Percentiles rank a stretch among this genome's conserved stretches.
Conservation (phyloP, 2,329 filamentous ascomycete genomes). For the Aureobasidium lini region DNA sequence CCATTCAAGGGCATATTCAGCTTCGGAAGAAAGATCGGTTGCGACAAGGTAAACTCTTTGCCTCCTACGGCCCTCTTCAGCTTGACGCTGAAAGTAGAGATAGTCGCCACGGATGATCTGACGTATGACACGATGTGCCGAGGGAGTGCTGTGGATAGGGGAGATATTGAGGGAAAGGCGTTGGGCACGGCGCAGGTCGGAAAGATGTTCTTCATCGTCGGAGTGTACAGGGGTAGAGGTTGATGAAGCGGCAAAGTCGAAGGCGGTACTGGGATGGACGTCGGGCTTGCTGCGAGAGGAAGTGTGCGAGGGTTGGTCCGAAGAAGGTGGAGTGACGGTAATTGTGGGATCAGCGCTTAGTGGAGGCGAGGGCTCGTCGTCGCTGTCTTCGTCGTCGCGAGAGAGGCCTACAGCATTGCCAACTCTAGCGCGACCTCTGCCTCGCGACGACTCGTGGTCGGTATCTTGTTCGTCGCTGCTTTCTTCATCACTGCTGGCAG, state of each 20-base stretch:
- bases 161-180: slow-evolving; percentile 76
- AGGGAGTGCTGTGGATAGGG: slow-evolving; percentile 65
- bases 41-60: slow-evolving; percentile 91
- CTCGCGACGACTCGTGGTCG: slow-evolving; percentile 16
- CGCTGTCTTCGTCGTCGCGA: slow-evolving; percentile 13
- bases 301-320: slow-evolving; percentile 1
- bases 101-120: slow-evolving; percentile 90
- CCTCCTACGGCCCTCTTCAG: slow-evolving; percentile 68
- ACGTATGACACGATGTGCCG: slow-evolving; percentile 72
- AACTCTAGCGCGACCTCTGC: slow-evolving; percentile 17
- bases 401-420: slow-evolving; percentile 13
- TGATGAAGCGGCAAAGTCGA: slow-evolving; percentile 60
- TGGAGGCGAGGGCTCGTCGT: slow-evolving; percentile 8
- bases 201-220: slow-evolving; percentile 76
- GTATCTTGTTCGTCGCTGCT: slow-evolving; percentile 26
- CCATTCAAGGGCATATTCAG: slow-evolving; percentile 93
- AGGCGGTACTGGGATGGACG: slow-evolving; percentile 73
- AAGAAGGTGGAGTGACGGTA: slow-evolving; percentile 21
- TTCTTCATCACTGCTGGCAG: slow-evolving; percentile 24
- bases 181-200: slow-evolving; percentile 81
- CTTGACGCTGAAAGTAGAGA: slow-evolving; percentile 63
- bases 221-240: slow-evolving; percentile 62
- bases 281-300: slow-evolving; percentile 36
- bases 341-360: slow-evolving; percentile 21
- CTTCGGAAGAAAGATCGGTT: slow-evolving; percentile 88